Percentiles rank a stretch among this genome's conserved stretches.
phyloP scores from a whole-genome alignment of 202 grass and related monocot genomes.

The Digitaria exilis region DNA sequence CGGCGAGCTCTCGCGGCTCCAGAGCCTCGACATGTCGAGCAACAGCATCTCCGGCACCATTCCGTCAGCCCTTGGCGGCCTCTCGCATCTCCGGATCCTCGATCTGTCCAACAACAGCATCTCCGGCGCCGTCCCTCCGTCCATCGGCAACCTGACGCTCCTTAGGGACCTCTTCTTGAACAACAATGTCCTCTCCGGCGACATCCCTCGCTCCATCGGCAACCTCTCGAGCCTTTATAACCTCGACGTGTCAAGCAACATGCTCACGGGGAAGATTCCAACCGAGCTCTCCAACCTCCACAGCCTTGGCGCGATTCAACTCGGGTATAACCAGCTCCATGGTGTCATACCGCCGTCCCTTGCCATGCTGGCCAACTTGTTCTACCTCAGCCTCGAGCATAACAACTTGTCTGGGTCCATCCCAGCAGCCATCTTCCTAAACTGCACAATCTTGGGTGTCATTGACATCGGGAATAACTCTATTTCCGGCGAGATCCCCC shows the following conservation, averaged over 20 bases:
- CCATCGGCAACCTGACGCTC: slow-evolving; percentile 50
- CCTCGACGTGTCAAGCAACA: slow-evolving; percentile 37
- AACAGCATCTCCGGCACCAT: slow-evolving; percentile 14
- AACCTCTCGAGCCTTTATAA: slow-evolving; percentile 47
- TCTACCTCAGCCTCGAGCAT: slow-evolving; percentile 37
- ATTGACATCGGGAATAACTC: slow-evolving; percentile 53
- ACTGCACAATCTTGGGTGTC: slow-evolving; percentile 41
- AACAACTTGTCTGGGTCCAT: slow-evolving; percentile 57
- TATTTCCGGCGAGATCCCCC: slow-evolving; percentile 59
- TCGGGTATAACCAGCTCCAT: slow-evolving; percentile 43
- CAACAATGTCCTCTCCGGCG: not conserved
- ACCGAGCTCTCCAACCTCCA: slow-evolving; percentile 61
- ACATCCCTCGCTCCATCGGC: slow-evolving; percentile 13
- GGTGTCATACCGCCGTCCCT: slow-evolving; percentile 59
- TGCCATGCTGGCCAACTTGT: slow-evolving; percentile 19
- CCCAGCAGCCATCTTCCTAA: slow-evolving; percentile 54
- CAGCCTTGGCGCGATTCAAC: not conserved
- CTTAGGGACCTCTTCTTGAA: slow-evolving; percentile 18
- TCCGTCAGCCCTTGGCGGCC: not conserved
- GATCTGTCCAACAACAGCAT: not conserved
- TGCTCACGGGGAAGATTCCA: slow-evolving; percentile 55
- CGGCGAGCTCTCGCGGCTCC: slow-evolving; percentile 7
- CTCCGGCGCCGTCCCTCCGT: not conserved
- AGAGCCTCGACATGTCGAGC: slow-evolving; percentile 15
- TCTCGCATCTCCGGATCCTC: not conserved